Base-by-base conservation (phyloP, 2,329 filamentous ascomycete genomes). In the Microdochium bolleyi region DNA sequence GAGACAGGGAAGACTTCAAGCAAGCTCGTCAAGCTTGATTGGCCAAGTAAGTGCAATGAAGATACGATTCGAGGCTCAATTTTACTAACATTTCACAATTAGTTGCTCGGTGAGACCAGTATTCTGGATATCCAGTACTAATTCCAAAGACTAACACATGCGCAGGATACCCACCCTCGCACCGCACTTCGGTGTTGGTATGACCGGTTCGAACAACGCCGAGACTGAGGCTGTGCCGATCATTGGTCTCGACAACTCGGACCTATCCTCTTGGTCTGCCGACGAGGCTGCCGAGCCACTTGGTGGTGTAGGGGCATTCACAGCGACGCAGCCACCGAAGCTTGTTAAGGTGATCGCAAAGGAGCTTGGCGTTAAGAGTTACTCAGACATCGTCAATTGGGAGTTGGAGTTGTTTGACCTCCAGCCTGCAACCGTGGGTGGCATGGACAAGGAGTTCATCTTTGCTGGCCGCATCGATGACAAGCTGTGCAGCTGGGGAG, bases 181-280 rank as follows among this genome's bases (percentile, higher is more conserved):
- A 24, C 91, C 91, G 53, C 94, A 99, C 70, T 97, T 99, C 62
- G 94, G 94, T 51, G 80, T 88, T 48, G 85, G 81, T 22, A 84
- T 85, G 74, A 74, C 81, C 65, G 83, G 83, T 49, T 67, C 71
- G 53, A 78, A 82, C 71, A 97, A 99, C 67, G 79, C 80, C 60
- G 94, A 99, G 73, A 97, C 92, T 0, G 85, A 97, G 65, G 91
- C 94, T 72, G 91, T 96, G 0, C 94, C 94, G 10, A 90, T 97
- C 56, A 88, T 97, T 57, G 94, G 92, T 19, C 77, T 97, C 16
- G 91, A 96, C 61, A 86, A 85, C 67, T 82, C 84, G 8, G 81
- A 84, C 58, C 58, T 82, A 30, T 65, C 67, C 48, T 58, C 66
- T 41, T 63, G 67, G 34, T 61, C 65, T 2, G 55, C 64, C 10